These are phyloP conservation scores for Thyridium curvatum DNA, from an alignment of 2,329 filamentous ascomycete species.

Conservation along the genomic window DNA sequence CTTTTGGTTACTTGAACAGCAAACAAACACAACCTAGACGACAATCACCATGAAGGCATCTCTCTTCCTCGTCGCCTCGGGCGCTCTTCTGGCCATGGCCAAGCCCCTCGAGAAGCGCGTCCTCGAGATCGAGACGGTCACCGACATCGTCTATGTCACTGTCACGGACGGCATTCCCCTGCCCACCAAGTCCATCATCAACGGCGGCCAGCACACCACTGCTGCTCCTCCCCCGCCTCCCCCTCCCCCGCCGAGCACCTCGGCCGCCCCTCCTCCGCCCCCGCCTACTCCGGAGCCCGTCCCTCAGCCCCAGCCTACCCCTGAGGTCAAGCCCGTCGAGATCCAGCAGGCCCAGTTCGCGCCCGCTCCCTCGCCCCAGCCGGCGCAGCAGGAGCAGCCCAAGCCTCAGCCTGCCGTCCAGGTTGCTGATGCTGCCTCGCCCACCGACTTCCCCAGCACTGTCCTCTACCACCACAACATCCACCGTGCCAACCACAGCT, in stretches of 20 bases:
- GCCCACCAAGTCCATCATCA: constrained; percentile 8
- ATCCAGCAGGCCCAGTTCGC: not conserved
- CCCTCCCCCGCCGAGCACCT: constrained; percentile 5
- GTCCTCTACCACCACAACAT: constrained; percentile 74
- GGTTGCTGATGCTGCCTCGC: constrained; percentile 10
- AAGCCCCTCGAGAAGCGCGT: constrained; percentile 34
- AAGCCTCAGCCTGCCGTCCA: constrained; percentile 2
- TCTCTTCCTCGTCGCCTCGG: constrained; percentile 34
- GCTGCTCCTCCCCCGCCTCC: constrained; percentile 7
- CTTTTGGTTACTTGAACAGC: constrained; percentile 7
- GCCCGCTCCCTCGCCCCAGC: constrained; percentile 5
- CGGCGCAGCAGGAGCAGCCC: constrained; percentile 5
- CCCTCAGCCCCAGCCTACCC: not conserved
- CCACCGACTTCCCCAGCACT: constrained; percentile 22
- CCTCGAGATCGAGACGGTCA: constrained; percentile 31
- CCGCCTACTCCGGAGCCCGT: constrained; percentile 11
- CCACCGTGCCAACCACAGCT: constrained; percentile 78
- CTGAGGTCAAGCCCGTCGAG: not conserved
- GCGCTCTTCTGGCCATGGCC: constrained; percentile 39
- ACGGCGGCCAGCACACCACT: constrained; percentile 6
- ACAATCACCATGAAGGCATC: constrained; percentile 43
- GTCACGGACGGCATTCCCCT: constrained; percentile 26
- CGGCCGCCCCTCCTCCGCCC: constrained; percentile 6
- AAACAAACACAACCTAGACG: constrained; percentile 2
- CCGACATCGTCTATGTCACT: constrained; percentile 35